Base-by-base conservation (phyloP, 225 moss, liverwort and hornwort species). In the Physcomitrium patens region DNA sequence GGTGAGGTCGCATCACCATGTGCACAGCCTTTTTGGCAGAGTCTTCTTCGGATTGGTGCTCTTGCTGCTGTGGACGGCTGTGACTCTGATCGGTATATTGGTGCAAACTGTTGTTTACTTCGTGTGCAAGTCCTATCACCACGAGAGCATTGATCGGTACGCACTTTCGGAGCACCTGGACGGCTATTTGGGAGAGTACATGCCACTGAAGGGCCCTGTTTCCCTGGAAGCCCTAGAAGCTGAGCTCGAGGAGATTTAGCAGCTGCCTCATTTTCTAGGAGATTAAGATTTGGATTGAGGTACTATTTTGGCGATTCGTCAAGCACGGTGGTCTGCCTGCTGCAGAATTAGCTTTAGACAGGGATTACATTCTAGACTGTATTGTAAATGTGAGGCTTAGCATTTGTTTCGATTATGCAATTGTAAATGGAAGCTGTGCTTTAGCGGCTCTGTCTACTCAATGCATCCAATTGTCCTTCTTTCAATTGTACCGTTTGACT, bases 101-200 rank as follows among this genome's bases (percentile, higher is more conserved):
- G 92, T 90, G 62, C 90, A 94, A 71, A 94, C 91, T 60, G 76
- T 96, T 37, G 68, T 96, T 12, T 96, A 96, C 77, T 94, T 96
- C 15, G 91, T 91, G 23, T 96, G 96, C 86, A 96, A 96, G 75
- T 89, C 96, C 14, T 68, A 86, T 67, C 96, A 96, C 75, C 79
- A 82, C 55, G 92, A 96, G 85, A 92, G 80, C 66, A 91, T 96
- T 4, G 96, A 96, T 68, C 86, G 96, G 72, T 84, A 87, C n/a
- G 82, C 88, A 26, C 64, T 96, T 65, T 85, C 92, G 9, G 96
- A 94, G 80, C 86, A 89, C 65, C 76, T 96, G 84, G 92, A 96
- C 74, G 89, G 89, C 12, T 96, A 94, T 66, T 72, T 94, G 81
- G 94, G 94, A 61, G 94, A 94, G 70, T 96, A 96, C 65, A 84